These are phyloP conservation scores for Aureobasidium sp. DNA, from an alignment of 2,329 filamentous ascomycete genomes.

Conservation along the genomic window DNA sequence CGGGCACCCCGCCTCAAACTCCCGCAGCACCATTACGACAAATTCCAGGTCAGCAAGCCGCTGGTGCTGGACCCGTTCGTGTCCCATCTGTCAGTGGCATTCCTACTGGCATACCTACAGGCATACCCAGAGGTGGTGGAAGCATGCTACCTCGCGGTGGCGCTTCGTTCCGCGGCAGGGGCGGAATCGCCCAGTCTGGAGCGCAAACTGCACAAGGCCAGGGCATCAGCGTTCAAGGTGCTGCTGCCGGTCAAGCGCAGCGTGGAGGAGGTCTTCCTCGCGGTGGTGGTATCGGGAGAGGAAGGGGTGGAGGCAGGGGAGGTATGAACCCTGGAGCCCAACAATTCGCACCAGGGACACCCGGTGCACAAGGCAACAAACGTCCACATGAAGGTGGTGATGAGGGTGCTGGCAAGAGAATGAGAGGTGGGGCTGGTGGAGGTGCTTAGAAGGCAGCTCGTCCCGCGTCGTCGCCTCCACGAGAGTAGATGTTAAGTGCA, in stretches of 20 bases:
- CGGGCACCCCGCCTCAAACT: not conserved
- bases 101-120: constrained; percentile 18
- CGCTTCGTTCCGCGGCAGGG: constrained; percentile 20
- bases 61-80: constrained; percentile 21
- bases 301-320: constrained; percentile 20
- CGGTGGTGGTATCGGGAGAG: constrained; percentile 23
- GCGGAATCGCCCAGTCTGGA: constrained; percentile 16
- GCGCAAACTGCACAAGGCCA: constrained; percentile 4
- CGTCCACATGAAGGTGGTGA: constrained; percentile 28
- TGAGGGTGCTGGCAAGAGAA: constrained; percentile 28
- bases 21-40: constrained; percentile 13
- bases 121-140: constrained; percentile 21
- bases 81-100: constrained; percentile 18
- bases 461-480: not conserved
- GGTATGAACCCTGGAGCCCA: constrained; percentile 32
- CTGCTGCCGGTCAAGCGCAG: constrained; percentile 11
- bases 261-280: constrained; percentile 19
- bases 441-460: not conserved
- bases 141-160: constrained; percentile 24
- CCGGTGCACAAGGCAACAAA: constrained; percentile 27
- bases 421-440: constrained; percentile 22
- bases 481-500: not conserved
- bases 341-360: constrained; percentile 29
- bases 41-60: constrained; percentile 14
- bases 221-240: constrained; percentile 16